Conservation (phyloP, 371 early-diverging fungal species). For the Rhizopus delemar region DNA sequence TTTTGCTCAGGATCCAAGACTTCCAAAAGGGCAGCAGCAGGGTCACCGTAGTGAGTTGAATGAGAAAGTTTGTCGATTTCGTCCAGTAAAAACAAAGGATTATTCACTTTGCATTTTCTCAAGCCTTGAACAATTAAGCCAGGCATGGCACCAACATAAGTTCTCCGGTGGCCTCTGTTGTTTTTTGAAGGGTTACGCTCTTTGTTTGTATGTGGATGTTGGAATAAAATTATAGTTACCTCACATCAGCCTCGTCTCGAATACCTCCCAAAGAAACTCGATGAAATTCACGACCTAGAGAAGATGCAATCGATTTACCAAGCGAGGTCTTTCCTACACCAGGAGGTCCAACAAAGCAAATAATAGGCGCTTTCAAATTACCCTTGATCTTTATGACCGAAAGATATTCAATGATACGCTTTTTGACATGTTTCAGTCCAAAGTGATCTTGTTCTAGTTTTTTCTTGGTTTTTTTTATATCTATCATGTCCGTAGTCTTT, state of each 20-base stretch:
- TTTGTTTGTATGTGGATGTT: neutral
- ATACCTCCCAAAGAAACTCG: conserved; percentile 88
- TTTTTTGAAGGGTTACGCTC: neutral
- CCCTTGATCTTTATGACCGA: conserved; percentile 80
- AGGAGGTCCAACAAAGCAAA: conserved; percentile 82
- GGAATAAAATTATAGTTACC: conserved; percentile 18
- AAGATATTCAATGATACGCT: conserved; percentile 79
- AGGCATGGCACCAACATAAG: conserved; percentile 89
- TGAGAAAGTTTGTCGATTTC: conserved; percentile 72
- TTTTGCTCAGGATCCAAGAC: conserved; percentile 92
- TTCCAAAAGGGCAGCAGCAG: conserved; percentile 83
- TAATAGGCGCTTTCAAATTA: conserved; percentile 81
- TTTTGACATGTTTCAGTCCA: conserved; percentile 83
- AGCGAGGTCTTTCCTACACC: conserved; percentile 87
- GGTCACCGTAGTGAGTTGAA: conserved; percentile 73
- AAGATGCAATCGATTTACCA: conserved; percentile 79
- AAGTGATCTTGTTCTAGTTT: conserved; percentile 81
- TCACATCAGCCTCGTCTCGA: conserved; percentile 86
- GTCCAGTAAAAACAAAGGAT: conserved; percentile 79
- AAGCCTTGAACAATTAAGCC: conserved; percentile 84
- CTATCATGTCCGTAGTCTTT: conserved; percentile 60
- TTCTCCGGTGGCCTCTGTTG: conserved; percentile 80
- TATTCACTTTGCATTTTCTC: conserved; percentile 70
- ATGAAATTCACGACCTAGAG: conserved; percentile 79
- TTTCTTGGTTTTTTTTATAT: conserved; percentile 64